These are phyloP conservation scores for Pyrrhoderma lamaoense DNA, from an alignment of 1,284 basidiomycete genomes.

Conservation along the genomic window DNA sequence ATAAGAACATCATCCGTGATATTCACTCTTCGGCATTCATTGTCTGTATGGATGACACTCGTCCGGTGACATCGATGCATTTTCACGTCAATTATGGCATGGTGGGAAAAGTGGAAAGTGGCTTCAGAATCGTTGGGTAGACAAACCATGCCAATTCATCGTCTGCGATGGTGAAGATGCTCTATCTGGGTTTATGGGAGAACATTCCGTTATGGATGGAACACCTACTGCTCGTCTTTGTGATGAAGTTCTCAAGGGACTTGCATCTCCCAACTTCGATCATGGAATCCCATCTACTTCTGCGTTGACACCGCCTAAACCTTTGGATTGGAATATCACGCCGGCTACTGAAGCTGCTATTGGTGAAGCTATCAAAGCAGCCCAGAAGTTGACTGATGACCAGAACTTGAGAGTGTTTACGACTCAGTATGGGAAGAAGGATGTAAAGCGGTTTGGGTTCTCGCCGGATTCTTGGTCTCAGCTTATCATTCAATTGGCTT, in stretches of 20 bases:
- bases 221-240: conserved; percentile 59
- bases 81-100: conserved; percentile 69
- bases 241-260: conserved; percentile 62
- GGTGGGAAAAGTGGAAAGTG: conserved; percentile 37
- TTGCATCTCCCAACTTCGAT: conserved; percentile 54
- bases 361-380: conserved; percentile 45
- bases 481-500: conserved; percentile 83
- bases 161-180: conserved; percentile 77
- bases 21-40: conserved; percentile 82
- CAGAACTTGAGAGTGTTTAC: conserved; percentile 63
- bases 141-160: conserved; percentile 80
- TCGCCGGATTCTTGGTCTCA: conserved; percentile 93
- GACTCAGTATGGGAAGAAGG: conserved; percentile 78
- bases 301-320: conserved; percentile 24
- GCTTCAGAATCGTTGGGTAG: conserved; percentile 67
- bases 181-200: conserved; percentile 79
- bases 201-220: conserved; percentile 91
- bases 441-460: conserved; percentile 80
- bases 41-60: conserved; percentile 66
- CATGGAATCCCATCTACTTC: conserved; percentile 34
- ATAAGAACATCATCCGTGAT: conserved; percentile 55
- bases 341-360: conserved; percentile 44
- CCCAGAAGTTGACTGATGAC: conserved; percentile 53
- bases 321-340: conserved; percentile 65
- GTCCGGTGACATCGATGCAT: conserved; percentile 47